Percentiles rank a stretch among this genome's conserved stretches.
phyloP scores from a whole-genome alignment of 2,329 filamentous ascomycete species.

The Elsinoe necatrix region DNA sequence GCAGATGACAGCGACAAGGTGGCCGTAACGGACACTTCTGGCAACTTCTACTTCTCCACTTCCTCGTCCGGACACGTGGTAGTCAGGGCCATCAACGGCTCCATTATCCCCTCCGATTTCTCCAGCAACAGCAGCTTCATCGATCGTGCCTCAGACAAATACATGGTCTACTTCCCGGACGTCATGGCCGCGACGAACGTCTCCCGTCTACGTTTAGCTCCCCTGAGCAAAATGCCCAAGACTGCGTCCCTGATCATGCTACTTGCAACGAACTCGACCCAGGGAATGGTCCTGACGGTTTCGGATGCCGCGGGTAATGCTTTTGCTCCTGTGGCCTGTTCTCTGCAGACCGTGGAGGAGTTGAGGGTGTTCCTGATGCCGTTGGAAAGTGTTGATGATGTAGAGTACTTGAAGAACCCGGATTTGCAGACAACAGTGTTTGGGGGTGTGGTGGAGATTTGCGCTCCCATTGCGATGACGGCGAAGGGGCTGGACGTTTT shows the following conservation, averaged over 20 bases:
- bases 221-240: not conserved
- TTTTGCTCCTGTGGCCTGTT: not conserved
- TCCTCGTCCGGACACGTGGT: not conserved
- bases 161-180: not conserved
- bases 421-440: not conserved
- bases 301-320: not conserved
- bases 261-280: not conserved
- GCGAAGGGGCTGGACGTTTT: not conserved
- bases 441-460: not conserved
- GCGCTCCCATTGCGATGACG: not conserved
- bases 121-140: not conserved
- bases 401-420: not conserved
- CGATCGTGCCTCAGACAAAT: not conserved
- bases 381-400: not conserved
- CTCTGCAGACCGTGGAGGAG: not conserved
- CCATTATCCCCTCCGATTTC: not conserved
- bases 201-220: not conserved
- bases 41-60: not conserved
- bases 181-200: constrained; percentile 1
- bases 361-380: not conserved
- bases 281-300: not conserved
- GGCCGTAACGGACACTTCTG: not conserved
- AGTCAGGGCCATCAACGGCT: not conserved
- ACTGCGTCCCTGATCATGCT: not conserved
- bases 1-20: not conserved